A percentile compares a stretch with the other conserved stretches of the same genome.
Conservation (phyloP, 176 grass and related monocot species). For the Themeda triandra region DNA sequence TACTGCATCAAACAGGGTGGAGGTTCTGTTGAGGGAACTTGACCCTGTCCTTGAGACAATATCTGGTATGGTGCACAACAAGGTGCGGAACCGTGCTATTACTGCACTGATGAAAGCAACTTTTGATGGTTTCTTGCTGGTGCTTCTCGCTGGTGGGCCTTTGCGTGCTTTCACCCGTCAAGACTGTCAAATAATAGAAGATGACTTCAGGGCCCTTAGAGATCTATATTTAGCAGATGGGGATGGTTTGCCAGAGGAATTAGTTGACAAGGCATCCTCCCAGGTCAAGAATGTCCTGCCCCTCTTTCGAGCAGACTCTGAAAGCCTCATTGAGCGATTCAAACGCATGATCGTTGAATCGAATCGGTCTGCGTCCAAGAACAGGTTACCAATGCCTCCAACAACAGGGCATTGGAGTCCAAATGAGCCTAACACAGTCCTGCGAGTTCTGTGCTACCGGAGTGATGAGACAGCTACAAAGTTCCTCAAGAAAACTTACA, state of each 20-base stretch:
- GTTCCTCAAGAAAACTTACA: conserved; percentile 98
- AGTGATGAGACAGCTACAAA: conserved; percentile 79
- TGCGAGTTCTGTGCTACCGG: conserved; percentile 88
- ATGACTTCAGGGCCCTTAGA: conserved; percentile 77
- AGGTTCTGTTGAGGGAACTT: conserved; percentile 65
- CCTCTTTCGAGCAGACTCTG: conserved; percentile 65
- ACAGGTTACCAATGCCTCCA: conserved; percentile 60
- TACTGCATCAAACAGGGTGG: conserved; percentile 59
- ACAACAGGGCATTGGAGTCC: conserved; percentile 86
- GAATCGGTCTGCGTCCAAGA: conserved; percentile 48
- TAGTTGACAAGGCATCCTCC: conserved; percentile 85
- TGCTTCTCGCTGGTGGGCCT: conserved; percentile 88
- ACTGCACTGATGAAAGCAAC: conserved; percentile 92
- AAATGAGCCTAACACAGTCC: conserved; percentile 78
- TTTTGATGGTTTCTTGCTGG: conserved; percentile 91
- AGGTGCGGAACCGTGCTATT: conserved; percentile 80
- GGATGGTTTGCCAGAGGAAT: conserved; percentile 88
- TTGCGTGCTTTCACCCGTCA: conserved; percentile 69
- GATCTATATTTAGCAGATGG: conserved; percentile 86
- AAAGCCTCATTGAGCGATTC: conserved; percentile 71
- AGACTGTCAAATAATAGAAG: conserved; percentile 68
- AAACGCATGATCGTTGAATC: conserved; percentile 61
- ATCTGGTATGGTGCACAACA: conserved; percentile 83
- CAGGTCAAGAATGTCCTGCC: conserved; percentile 92
- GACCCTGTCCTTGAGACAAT: conserved; percentile 84